phyloP scores from a whole-genome alignment of 305 asterid species.

The Fraxinus platypoda region DNA sequence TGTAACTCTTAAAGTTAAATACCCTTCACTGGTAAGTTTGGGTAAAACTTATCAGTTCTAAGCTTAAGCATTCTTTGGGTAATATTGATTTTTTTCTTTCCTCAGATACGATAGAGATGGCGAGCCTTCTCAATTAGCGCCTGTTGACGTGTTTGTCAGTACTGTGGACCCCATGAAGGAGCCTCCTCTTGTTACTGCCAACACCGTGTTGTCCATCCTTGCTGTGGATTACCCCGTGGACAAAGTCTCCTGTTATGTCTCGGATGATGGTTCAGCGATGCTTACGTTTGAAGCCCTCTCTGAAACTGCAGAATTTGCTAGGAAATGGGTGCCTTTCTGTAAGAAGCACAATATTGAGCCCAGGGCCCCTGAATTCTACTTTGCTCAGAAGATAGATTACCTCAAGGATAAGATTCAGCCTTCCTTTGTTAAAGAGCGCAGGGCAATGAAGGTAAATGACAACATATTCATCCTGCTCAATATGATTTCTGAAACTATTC shows the following conservation, averaged over 20 bases:
- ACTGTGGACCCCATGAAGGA: slow-evolving; percentile 81
- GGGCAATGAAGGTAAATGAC: slow-evolving; percentile 60
- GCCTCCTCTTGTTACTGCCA: slow-evolving; percentile 71
- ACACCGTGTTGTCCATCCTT: slow-evolving; percentile 74
- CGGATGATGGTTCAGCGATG: slow-evolving; percentile 77
- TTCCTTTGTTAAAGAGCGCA: slow-evolving; percentile 72
- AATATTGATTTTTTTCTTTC: not conserved
- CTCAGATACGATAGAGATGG: slow-evolving; percentile 67
- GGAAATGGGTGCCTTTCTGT: slow-evolving; percentile 79
- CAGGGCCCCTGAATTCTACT: slow-evolving; percentile 76
- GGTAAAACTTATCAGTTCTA: not conserved
- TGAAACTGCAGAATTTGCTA: slow-evolving; percentile 73
- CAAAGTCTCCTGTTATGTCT: slow-evolving; percentile 66
- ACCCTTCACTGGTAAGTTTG: slow-evolving; percentile 5
- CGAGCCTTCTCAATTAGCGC: slow-evolving; percentile 64
- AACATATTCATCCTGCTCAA: not conserved
- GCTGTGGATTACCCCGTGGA: slow-evolving; percentile 71
- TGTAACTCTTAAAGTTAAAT: not conserved
- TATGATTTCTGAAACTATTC: not conserved
- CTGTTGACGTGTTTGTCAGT: slow-evolving; percentile 68
- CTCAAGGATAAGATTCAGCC: slow-evolving; percentile 73
- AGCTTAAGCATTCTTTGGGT: not conserved
- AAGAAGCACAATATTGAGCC: slow-evolving; percentile 72
- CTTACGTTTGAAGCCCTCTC: slow-evolving; percentile 62
- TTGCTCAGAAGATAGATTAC: slow-evolving; percentile 71